Percentiles rank a stretch among this genome's conserved stretches.
phyloP scores from a whole-genome alignment of 495 filamentous ascomycete genomes.

The Penicillium samsonianum region DNA sequence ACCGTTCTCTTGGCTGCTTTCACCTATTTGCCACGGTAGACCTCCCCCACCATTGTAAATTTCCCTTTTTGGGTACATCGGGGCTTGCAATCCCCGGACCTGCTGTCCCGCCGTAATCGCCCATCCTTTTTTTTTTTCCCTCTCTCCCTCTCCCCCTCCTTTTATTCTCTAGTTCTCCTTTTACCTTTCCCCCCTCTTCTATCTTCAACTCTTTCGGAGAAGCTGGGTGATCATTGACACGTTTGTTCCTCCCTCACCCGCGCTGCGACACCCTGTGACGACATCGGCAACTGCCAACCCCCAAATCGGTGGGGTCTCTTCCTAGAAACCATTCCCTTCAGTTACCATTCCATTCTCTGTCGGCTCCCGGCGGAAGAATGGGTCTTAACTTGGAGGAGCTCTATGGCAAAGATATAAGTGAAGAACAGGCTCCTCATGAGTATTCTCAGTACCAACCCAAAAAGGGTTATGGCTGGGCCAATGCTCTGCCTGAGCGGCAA shows the following conservation, averaged over 20 bases:
- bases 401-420: slow-evolving; percentile 62
- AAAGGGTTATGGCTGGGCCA: slow-evolving; percentile 88
- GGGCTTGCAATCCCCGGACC: slow-evolving; percentile 33
- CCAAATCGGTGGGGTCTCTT: slow-evolving; percentile 26
- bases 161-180: slow-evolving; percentile 30
- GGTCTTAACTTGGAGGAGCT: slow-evolving; percentile 66
- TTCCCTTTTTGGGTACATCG: slow-evolving; percentile 24
- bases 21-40: slow-evolving; percentile 34
- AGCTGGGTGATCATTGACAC: slow-evolving; percentile 28
- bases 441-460: slow-evolving; percentile 89
- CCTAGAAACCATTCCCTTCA: slow-evolving; percentile 13
- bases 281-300: slow-evolving; percentile 23
- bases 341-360: slow-evolving; percentile 44
- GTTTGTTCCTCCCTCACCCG: slow-evolving; percentile 20
- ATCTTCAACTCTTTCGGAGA: slow-evolving; percentile 29
- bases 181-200: slow-evolving; percentile 18
- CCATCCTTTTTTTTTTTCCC: slow-evolving; percentile 27
- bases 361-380: slow-evolving; percentile 60
- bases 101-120: slow-evolving; percentile 34
- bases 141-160: slow-evolving; percentile 26
- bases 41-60: slow-evolving; percentile 37
- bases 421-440: slow-evolving; percentile 57
- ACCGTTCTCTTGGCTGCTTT: slow-evolving; percentile 5
- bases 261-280: slow-evolving; percentile 36
- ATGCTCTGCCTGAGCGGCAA: slow-evolving; percentile 93